phyloP scores from a whole-genome alignment of 768 basidiomycete species.

The Naganishia friedmannii region DNA sequence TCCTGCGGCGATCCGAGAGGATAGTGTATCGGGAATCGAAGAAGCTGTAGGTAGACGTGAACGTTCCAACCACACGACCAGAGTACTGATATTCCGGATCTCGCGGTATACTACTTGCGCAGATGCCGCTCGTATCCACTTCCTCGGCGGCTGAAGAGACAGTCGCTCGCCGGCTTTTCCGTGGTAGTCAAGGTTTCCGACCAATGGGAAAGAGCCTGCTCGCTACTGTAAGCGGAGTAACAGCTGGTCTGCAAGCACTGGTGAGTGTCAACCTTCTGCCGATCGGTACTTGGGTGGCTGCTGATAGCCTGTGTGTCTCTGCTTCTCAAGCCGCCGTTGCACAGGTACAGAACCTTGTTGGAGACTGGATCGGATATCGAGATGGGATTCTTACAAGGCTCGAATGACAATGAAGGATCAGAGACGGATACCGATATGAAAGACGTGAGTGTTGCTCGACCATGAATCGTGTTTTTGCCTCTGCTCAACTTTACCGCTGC shows the following conservation, averaged over 20 bases:
- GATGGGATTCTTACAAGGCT: not conserved
- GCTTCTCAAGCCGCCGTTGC: not conserved
- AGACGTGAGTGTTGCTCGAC: not conserved
- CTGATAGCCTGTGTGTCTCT: not conserved
- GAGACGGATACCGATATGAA: slow-evolving; percentile 16
- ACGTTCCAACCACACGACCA: not conserved
- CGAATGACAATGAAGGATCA: not conserved
- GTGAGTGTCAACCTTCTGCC: not conserved
- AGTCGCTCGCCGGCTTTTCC: not conserved
- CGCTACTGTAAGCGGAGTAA: slow-evolving; percentile 12
- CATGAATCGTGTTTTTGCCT: too few species aligned
- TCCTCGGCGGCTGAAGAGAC: not conserved
- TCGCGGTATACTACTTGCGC: too few species aligned
- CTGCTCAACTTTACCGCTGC: too few species aligned
- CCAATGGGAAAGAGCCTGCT: not conserved
- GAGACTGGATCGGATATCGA: slow-evolving; percentile 8
- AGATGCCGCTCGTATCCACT: not conserved
- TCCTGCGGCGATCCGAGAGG: not conserved
- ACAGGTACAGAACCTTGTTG: not conserved
- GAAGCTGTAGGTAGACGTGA: not conserved
- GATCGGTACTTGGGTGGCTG: not conserved
- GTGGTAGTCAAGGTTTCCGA: not conserved
- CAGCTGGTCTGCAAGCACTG: slow-evolving; percentile 17
- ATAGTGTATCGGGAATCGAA: not conserved
- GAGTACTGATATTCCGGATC: too few species aligned